Evolutionary conservation across 2,329 filamentous ascomycete genomes (phyloP).

Genomic region (Gaeumannomyces sp.): DNA sequence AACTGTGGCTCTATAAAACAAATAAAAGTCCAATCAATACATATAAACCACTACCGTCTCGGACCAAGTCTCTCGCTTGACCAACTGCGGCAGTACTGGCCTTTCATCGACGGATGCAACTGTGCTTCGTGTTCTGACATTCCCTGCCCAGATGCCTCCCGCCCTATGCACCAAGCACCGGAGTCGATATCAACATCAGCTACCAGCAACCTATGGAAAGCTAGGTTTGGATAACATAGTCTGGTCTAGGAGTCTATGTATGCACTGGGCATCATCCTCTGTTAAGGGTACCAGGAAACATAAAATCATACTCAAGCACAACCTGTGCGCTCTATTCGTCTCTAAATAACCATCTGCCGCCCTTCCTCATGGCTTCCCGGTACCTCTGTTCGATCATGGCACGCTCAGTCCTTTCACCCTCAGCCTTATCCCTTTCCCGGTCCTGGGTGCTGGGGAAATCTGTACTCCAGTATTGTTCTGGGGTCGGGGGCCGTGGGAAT

Average conservation of each 20-base stretch:
- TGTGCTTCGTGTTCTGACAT: no score
- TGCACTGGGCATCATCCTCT: no score
- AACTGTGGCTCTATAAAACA: not conserved
- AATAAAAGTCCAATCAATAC: not conserved
- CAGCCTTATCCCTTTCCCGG: constrained; percentile 55
- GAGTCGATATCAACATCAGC: no score
- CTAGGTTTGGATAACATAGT: not conserved
- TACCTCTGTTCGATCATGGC: constrained; percentile 66
- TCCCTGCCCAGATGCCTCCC: no score
- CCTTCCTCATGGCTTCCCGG: constrained; percentile 71
- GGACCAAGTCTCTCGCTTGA: no score
- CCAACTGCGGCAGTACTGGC: no score
- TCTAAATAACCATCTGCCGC: constrained; percentile 72
- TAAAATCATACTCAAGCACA: not conserved
- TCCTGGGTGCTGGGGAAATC: constrained; percentile 91
- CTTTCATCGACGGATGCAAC: no score
- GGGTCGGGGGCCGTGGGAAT: constrained; percentile 64
- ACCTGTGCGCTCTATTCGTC: constrained; percentile 53
- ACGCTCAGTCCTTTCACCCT: constrained; percentile 57
- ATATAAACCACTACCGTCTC: not conserved
- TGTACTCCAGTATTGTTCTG: constrained; percentile 84
- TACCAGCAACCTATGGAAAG: no score
- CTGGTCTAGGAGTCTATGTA: no score
- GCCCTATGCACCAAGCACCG: no score
- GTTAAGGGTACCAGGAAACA: no score